phyloP scores from a whole-genome alignment of 495 filamentous ascomycete genomes.

The Aspergillus leporis region DNA sequence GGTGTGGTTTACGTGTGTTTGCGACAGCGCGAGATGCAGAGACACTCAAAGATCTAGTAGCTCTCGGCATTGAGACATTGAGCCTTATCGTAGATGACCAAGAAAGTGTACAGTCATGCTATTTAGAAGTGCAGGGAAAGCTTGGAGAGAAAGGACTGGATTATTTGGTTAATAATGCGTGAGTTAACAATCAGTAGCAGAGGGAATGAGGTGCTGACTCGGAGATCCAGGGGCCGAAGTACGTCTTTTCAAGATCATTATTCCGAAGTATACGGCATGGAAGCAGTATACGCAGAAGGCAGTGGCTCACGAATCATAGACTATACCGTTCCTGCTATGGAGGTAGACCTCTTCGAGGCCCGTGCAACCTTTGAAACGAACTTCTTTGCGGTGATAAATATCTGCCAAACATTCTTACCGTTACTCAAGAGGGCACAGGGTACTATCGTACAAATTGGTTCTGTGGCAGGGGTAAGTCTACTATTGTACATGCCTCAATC shows the following conservation, averaged over 20 bases:
- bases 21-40: constrained; percentile 56
- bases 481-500: not conserved
- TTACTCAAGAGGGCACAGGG: constrained; percentile 59
- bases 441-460: constrained; percentile 63
- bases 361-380: constrained; percentile 58
- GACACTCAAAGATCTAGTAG: constrained; percentile 46
- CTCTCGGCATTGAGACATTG: constrained; percentile 54
- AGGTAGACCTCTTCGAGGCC: constrained; percentile 53
- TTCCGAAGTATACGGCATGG: not conserved
- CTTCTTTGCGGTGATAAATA: constrained; percentile 57
- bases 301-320: constrained; percentile 32
- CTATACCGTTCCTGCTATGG: constrained; percentile 63
- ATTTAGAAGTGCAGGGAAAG: constrained; percentile 39
- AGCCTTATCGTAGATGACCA: constrained; percentile 51
- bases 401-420: constrained; percentile 60
- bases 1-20: constrained; percentile 52
- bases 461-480: constrained; percentile 49
- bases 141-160: constrained; percentile 51
- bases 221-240: constrained; percentile 38
- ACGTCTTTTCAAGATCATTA: constrained; percentile 16
- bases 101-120: constrained; percentile 47
- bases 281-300: not conserved
- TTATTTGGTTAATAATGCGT: constrained; percentile 65
- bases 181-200: constrained; percentile 20
- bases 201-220: constrained; percentile 12